These are phyloP conservation scores for Solanum peruvianum DNA, from an alignment of 257 asterid genomes.

Conservation along the genomic window DNA sequence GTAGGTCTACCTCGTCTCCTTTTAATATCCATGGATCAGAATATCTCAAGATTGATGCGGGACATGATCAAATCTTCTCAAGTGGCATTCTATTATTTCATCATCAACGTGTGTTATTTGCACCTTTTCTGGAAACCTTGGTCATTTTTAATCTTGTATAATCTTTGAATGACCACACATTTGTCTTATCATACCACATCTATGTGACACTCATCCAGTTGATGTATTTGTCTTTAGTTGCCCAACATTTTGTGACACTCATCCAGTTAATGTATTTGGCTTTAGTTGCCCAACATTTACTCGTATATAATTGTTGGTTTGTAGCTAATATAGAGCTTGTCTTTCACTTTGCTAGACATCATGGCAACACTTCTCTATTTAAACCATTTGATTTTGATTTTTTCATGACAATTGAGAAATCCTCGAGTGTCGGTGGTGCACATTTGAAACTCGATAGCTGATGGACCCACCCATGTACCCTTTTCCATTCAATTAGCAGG, in stretches of 20 bases:
- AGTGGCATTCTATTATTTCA: not conserved
- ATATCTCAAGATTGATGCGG: not conserved
- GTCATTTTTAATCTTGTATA: not conserved
- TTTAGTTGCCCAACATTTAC: not conserved
- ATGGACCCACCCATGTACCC: not conserved
- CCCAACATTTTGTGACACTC: not conserved
- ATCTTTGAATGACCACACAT: not conserved
- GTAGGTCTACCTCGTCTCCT: not conserved
- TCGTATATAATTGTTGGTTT: not conserved
- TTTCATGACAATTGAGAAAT: not conserved
- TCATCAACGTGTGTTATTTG: not conserved
- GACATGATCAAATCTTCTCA: not conserved
- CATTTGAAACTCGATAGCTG: not conserved
- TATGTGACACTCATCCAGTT: not conserved
- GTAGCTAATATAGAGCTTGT: not conserved
- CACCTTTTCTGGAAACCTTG: not conserved
- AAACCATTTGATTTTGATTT: not conserved
- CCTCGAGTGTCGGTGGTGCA: not conserved
- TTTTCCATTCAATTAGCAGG: not conserved
- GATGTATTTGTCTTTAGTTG: not conserved
- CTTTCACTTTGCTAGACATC: not conserved
- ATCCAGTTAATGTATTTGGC: not conserved
- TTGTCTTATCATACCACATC: not conserved
- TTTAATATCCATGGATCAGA: not conserved
- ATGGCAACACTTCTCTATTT: not conserved